Evolutionary conservation across 2,329 filamentous ascomycete genomes (phyloP), one percentile per base, ranked within the genome.

Genomic region (Aureobasidium zeae): DNA sequence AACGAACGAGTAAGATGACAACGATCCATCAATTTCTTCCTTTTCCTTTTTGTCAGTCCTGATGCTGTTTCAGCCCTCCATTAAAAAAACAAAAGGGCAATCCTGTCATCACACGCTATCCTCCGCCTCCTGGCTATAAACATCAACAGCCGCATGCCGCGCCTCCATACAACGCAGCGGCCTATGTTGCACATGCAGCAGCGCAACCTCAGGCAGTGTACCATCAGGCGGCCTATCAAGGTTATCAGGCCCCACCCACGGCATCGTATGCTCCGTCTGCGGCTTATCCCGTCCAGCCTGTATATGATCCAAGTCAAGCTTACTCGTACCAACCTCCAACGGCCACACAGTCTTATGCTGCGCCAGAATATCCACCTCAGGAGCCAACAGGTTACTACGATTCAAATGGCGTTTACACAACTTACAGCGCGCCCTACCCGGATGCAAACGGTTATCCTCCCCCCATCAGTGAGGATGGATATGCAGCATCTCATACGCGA

Each of bases 81-180:
- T 49, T 55, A 2, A 72, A 71, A 53, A 66, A 63, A 42, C 39
- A 53, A 45, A 70, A 68, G 49, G 61, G 65, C 15, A 68, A 69
- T 48, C 65, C 67, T 5, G 60, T 71, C 51, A 69, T 71, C 48
- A 72, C 68, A 6, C 59, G 64, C 22, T 71, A 71, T 55, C 65
- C 68, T 36, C 68, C 67, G 30, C 69, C 68, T 21, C 69, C 68
- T 30, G 38, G 30, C 4, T 47, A 47, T 22, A 39, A 43, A 38
- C 29, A 37, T 13, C 43, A 25, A 10, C 36, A 34, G 10, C 31
- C 42, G 20, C 37, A 49, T 34, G 20, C 32, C 8, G 32, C 37
- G 21, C 25, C 37, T 29, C 31, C 45, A 6, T 36, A 48, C 17
- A 20, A 31, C n/a, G 29, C 32, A 5, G 44, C 37, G 7, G 30